A percentile compares a stretch with the other conserved stretches of the same genome.
Conservation (phyloP, 2,329 filamentous ascomycete genomes). For the Diaporthe citrichinensis region DNA sequence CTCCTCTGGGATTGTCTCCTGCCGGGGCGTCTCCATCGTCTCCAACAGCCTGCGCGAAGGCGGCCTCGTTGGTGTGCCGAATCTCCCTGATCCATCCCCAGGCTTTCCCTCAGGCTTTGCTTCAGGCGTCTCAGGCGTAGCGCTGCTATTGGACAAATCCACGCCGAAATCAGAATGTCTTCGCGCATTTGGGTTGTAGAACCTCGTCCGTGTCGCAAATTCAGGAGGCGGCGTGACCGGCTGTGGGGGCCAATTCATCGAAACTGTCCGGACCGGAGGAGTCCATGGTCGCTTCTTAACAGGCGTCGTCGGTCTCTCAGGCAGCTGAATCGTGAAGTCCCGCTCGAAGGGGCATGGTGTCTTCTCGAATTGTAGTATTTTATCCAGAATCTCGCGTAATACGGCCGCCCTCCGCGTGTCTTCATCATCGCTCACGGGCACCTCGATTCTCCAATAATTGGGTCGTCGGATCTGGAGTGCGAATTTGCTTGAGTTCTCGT, state of each 20-base stretch:
- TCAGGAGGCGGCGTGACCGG: slow-evolving; percentile 45
- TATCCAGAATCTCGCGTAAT: slow-evolving; percentile 78
- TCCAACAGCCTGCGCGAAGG: slow-evolving; percentile 19
- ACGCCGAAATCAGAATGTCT: slow-evolving; percentile 37
- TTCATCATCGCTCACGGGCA: slow-evolving; percentile 76
- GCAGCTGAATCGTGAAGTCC: slow-evolving; percentile 80
- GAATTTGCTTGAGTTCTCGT: slow-evolving; percentile 83
- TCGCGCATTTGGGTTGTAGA: slow-evolving; percentile 40
- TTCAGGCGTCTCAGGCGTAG: slow-evolving; percentile 34
- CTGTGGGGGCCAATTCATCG: slow-evolving; percentile 46
- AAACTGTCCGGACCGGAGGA: slow-evolving; percentile 57
- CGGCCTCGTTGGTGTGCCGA: neutral
- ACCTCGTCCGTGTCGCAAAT: slow-evolving; percentile 40
- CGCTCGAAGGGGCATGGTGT: slow-evolving; percentile 89
- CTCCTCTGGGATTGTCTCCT: slow-evolving; percentile 20
- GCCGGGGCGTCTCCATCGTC: slow-evolving; percentile 18
- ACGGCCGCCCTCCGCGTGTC: slow-evolving; percentile 75
- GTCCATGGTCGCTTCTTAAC: slow-evolving; percentile 79
- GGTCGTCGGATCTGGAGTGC: slow-evolving; percentile 88
- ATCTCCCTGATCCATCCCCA: neutral
- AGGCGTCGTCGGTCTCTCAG: slow-evolving; percentile 76
- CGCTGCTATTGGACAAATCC: slow-evolving; percentile 25
- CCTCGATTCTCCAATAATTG: slow-evolving; percentile 91
- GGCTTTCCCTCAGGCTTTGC: neutral
- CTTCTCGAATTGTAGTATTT: slow-evolving; percentile 87